phyloP scores from a whole-genome alignment of 768 basidiomycete genomes.

The Holtermanniella nyarrowii region DNA sequence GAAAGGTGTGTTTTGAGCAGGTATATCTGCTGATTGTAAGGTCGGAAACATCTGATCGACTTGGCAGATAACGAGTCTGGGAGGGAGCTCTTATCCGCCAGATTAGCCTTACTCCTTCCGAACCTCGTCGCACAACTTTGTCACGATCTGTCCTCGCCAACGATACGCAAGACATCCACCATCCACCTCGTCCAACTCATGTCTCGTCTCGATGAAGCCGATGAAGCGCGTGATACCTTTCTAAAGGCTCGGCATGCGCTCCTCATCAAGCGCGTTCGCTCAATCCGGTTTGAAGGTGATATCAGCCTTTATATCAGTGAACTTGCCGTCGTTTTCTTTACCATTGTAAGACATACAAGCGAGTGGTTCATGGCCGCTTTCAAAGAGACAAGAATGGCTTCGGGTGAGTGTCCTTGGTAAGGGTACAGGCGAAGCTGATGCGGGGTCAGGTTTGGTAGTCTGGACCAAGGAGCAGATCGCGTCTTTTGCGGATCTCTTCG shows the following conservation, averaged over 20 bases:
- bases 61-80: conserved; percentile 20
- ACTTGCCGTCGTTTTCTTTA: conserved; percentile 79
- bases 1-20: conserved; percentile 49
- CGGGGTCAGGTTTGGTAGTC: conserved; percentile 66
- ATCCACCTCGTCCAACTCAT: conserved; percentile 64
- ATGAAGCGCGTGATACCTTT: conserved; percentile 73
- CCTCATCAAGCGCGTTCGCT: conserved; percentile 65
- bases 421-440: background rate
- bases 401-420: conserved; percentile 50
- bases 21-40: conserved; percentile 7
- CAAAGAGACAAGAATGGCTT: conserved; percentile 87
- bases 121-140: conserved; percentile 62
- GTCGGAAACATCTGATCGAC: conserved; percentile 42
- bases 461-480: conserved; percentile 87
- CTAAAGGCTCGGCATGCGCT: conserved; percentile 65
- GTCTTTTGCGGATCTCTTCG: conserved; percentile 69
- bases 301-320: conserved; percentile 76
- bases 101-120: conserved; percentile 57
- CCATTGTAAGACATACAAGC: conserved; percentile 88
- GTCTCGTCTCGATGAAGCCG: conserved; percentile 60
- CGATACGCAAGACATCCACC: conserved; percentile 65
- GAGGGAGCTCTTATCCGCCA: conserved; percentile 41
- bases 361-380: conserved; percentile 97
- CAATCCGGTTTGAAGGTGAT: conserved; percentile 82
- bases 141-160: conserved; percentile 60